Percentiles rank a stretch among this genome's conserved stretches.
phyloP scores from a whole-genome alignment of 257 asterid species.

The Capsicum pubescens region DNA sequence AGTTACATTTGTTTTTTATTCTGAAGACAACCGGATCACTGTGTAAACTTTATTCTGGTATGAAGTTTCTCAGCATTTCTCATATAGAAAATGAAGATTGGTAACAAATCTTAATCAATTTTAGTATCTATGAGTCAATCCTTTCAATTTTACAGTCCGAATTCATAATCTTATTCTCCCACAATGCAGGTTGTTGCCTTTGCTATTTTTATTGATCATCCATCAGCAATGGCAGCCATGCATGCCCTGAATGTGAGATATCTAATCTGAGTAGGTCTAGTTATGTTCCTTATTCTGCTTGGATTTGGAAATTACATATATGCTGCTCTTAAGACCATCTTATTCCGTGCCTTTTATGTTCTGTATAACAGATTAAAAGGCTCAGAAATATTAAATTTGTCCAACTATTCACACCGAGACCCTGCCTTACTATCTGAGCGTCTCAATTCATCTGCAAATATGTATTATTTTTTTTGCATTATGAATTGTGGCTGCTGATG shows the following conservation, averaged over 20 bases:
- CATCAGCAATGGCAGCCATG: conserved; percentile 83
- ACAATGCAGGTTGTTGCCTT: conserved; percentile 88
- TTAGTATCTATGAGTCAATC: neutral
- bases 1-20: conserved; percentile 2
- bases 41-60: neutral
- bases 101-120: too few relatives aligned
- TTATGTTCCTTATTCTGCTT: conserved; percentile 11
- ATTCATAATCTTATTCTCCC: conserved; percentile 6
- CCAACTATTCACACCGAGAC: neutral
- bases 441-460: neutral
- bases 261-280: conserved; percentile 19
- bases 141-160: neutral
- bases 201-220: conserved; percentile 91
- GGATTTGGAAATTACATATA: conserved; percentile 5
- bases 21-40: neutral
- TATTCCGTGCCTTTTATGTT: neutral
- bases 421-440: neutral
- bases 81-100: neutral
- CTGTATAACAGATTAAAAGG: neutral
- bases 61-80: conserved; percentile 15
- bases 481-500: conserved; percentile 11
- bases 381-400: neutral
- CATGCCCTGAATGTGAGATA: conserved; percentile 81
- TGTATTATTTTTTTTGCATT: neutral
- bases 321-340: neutral